phyloP scores from a whole-genome alignment of 257 asterid genomes.

The Oldenlandia corymbosa region DNA sequence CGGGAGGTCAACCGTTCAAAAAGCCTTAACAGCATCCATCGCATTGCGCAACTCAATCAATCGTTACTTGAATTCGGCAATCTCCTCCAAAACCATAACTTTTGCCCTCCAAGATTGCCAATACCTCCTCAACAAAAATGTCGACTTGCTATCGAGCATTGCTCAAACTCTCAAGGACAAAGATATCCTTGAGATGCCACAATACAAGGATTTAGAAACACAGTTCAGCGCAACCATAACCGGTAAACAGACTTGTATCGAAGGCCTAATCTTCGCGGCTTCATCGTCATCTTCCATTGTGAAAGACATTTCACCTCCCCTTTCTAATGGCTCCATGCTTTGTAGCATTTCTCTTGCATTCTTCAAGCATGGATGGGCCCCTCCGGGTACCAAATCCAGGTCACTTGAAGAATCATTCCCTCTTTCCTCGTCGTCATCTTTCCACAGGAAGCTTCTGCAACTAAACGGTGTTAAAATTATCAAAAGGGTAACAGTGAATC shows the following conservation, averaged over 20 bases:
- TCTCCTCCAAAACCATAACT: slow-evolving; percentile 1
- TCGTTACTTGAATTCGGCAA: slow-evolving; percentile 2
- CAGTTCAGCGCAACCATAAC: slow-evolving; percentile 31
- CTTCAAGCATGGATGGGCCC: slow-evolving; percentile 27
- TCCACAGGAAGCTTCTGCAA: slow-evolving; percentile 17
- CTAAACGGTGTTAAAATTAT: slow-evolving; percentile 13
- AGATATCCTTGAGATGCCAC: slow-evolving; percentile 7
- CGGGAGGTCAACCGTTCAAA: slow-evolving; percentile 19
- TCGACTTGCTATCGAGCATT: slow-evolving; percentile 10
- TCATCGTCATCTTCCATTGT: slow-evolving; percentile 13
- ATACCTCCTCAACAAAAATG: slow-evolving; percentile 17
- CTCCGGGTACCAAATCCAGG: too few relatives aligned
- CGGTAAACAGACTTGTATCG: slow-evolving; percentile 28
- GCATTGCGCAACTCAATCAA: slow-evolving; percentile 4
- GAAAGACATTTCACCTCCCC: slow-evolving; percentile 9
- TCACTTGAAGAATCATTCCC: not conserved
- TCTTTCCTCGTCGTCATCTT: not conserved
- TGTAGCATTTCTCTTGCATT: slow-evolving; percentile 32
- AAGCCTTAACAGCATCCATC: slow-evolving; percentile 17
- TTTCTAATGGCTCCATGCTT: slow-evolving; percentile 19
- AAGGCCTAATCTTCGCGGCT: slow-evolving; percentile 23
- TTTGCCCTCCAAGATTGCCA: slow-evolving; percentile 31
- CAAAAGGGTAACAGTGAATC: slow-evolving; percentile 24
- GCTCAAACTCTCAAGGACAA: not conserved
- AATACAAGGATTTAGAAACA: slow-evolving; percentile 9